These are phyloP conservation scores for Botrytis fabae DNA, from an alignment of 2,329 filamentous ascomycete species.

Conservation along the genomic window DNA sequence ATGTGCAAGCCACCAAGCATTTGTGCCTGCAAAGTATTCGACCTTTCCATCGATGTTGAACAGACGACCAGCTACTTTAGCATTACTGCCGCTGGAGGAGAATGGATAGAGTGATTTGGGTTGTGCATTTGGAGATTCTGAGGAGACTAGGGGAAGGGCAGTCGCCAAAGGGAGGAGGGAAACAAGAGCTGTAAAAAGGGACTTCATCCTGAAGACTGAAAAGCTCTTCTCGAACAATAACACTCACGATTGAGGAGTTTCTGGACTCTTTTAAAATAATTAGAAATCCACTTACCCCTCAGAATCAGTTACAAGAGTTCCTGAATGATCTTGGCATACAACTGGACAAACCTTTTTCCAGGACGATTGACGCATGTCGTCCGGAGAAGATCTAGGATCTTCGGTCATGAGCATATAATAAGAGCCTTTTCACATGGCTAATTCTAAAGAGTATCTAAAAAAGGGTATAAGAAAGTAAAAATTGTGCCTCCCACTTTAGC, in stretches of 20 bases:
- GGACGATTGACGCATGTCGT: background rate
- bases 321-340: background rate
- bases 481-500: background rate
- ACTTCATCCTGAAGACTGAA: slow-evolving; percentile 9
- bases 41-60: slow-evolving; percentile 48
- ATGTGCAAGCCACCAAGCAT: slow-evolving; percentile 58
- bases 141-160: slow-evolving; percentile 7
- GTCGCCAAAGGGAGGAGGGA: slow-evolving; percentile 8
- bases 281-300: background rate
- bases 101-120: slow-evolving; percentile 9
- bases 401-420: background rate
- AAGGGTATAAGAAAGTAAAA: background rate
- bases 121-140: background rate
- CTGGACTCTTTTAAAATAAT: background rate
- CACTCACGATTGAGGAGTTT: background rate
- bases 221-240: background rate
- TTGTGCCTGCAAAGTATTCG: slow-evolving; percentile 54
- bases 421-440: background rate
- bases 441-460: background rate
- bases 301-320: slow-evolving; percentile 2
- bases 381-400: background rate
- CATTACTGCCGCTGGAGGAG: slow-evolving; percentile 16
- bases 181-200: slow-evolving; percentile 1
- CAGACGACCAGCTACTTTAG: slow-evolving; percentile 37
- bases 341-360: background rate